Percentiles rank a stretch among this genome's conserved stretches.
Evolutionary conservation across 768 basidiomycete species (phyloP).

Genomic region (Cubamyces lactineus): DNA sequence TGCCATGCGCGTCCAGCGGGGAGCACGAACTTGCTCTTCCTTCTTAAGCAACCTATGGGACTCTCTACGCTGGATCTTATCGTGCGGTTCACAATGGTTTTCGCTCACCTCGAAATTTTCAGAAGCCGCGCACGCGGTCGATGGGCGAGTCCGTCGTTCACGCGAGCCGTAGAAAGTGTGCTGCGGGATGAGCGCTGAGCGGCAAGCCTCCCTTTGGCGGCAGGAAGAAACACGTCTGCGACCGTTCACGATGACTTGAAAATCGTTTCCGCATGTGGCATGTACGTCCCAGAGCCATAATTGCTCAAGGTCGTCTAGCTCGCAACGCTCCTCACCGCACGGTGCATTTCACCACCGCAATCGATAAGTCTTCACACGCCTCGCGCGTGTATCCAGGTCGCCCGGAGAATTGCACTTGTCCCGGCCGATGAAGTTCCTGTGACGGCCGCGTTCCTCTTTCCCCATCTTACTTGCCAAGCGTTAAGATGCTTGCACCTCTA

Average conservation of each 20-base stretch:
- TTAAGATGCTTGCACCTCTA: no score
- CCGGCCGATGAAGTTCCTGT: slow-evolving; percentile 13
- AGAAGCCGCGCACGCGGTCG: neutral
- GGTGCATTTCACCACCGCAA: slow-evolving; percentile 10
- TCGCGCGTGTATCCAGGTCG: neutral
- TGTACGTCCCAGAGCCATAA: slow-evolving; percentile 7
- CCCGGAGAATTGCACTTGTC: neutral
- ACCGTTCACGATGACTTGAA: slow-evolving; percentile 1
- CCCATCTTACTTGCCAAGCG: neutral
- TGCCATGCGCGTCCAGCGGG: slow-evolving; percentile 11
- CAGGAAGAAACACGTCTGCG: slow-evolving; percentile 13
- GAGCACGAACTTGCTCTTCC: slow-evolving; percentile 17
- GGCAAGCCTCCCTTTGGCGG: neutral
- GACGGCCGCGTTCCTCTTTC: neutral
- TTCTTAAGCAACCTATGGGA: slow-evolving; percentile 8
- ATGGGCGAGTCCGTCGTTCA: neutral
- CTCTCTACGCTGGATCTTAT: neutral
- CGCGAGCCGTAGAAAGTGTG: slow-evolving; percentile 4
- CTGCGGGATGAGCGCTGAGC: slow-evolving; percentile 9
- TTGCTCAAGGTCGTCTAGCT: neutral
- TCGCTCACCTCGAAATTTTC: neutral
- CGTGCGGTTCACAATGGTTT: slow-evolving; percentile 2
- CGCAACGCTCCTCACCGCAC: neutral
- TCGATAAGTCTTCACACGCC: slow-evolving; percentile 16
- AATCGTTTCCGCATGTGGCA: slow-evolving; percentile 18